phyloP scores from a whole-genome alignment of 495 filamentous ascomycete species.

The Hyaloscypha finlandica region DNA sequence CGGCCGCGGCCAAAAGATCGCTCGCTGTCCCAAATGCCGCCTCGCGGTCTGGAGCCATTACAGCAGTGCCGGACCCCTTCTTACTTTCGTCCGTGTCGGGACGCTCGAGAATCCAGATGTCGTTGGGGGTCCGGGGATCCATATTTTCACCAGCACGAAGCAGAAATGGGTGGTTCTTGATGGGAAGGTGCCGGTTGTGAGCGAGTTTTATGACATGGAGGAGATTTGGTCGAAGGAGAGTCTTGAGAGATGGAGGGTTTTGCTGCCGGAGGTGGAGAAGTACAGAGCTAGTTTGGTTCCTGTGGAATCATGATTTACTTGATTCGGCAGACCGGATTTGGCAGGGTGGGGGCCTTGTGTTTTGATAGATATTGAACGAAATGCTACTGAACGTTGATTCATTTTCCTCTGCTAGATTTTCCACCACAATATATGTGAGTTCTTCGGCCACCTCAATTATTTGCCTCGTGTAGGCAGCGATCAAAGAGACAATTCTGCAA shows the following conservation, averaged over 20 bases:
- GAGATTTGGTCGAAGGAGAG: constrained; percentile 4
- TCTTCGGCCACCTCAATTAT: no score
- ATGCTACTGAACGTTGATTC: no score
- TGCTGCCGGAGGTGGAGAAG: background rate
- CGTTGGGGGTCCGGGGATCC: constrained; percentile 1
- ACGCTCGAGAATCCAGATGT: constrained; percentile 4
- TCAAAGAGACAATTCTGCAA: no score
- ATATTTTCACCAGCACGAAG: constrained; percentile 2
- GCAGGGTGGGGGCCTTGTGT: no score
- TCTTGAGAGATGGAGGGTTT: background rate
- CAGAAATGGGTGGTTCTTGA: background rate
- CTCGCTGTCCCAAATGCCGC: constrained; percentile 4
- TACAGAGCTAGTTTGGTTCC: background rate
- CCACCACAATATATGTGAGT: no score
- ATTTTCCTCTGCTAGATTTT: no score
- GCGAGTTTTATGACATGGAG: constrained; percentile 7
- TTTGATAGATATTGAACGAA: no score
- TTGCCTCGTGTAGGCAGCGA: no score
- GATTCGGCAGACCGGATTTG: no score
- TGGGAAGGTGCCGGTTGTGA: background rate
- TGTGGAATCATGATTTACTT: no score
- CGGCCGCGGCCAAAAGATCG: constrained; percentile 2
- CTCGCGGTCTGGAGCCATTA: constrained; percentile 8
- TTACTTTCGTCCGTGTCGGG: constrained; percentile 2
- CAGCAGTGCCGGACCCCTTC: background rate